Evolutionary conservation across 768 basidiomycete genomes (phyloP).

Genomic region (Kwoniella botswanensis): DNA sequence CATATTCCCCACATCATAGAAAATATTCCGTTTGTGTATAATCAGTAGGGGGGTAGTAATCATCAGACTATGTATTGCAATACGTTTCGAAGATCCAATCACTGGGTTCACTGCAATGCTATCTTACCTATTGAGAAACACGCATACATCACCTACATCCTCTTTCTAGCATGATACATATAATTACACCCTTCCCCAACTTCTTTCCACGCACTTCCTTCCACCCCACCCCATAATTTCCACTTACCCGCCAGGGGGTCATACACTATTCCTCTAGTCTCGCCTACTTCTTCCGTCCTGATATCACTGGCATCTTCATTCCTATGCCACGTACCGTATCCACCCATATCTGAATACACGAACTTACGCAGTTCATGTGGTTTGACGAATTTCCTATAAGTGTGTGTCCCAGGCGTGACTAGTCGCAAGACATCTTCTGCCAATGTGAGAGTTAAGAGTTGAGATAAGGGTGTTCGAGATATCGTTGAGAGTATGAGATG

Average conservation of each 20-base stretch:
- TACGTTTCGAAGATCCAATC: no score
- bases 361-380: slow-evolving; percentile 82
- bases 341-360: slow-evolving; percentile 68
- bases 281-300: slow-evolving; percentile 39
- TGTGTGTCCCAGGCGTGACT: slow-evolving; percentile 88
- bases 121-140: not conserved
- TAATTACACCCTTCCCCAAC: slow-evolving; percentile 56
- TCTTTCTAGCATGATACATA: slow-evolving; percentile 57
- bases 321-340: slow-evolving; percentile 46
- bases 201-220: slow-evolving; percentile 48
- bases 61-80: no score
- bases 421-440: slow-evolving; percentile 82
- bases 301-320: slow-evolving; percentile 45
- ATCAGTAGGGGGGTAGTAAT: no score
- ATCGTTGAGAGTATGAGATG: slow-evolving; percentile 95
- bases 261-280: slow-evolving; percentile 58
- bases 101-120: not conserved
- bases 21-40: no score
- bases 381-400: slow-evolving; percentile 85
- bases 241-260: slow-evolving; percentile 54
- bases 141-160: slow-evolving; percentile 1
- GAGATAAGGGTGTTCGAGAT: slow-evolving; percentile 78
- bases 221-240: slow-evolving; percentile 54
- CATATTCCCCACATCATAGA: no score
- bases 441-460: slow-evolving; percentile 71